Base-by-base conservation (phyloP, 2,329 filamentous ascomycete genomes). In the Aspergillus melleus region DNA sequence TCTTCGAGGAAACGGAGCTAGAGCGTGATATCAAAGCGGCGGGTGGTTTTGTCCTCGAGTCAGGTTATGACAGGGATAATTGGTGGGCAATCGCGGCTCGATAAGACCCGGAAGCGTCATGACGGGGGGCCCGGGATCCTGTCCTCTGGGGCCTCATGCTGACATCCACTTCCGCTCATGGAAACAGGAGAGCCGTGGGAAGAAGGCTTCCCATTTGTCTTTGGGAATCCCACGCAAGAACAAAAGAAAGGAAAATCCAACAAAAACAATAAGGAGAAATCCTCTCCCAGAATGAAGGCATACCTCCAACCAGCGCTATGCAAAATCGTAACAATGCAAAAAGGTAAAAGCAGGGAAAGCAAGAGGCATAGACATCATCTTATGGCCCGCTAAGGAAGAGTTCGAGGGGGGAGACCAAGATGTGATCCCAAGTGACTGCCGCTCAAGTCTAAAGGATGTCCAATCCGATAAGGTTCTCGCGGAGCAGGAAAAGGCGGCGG, bases 61-160 rank as follows among this genome's bases (percentile, higher is more conserved):
- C 86, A 61, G 95, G 95, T 36, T 99, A 98, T 77, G 95, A 99
- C 74, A 93, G 88, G 79, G 95, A 98, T 73, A 99, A 99, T 78
- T 98, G 95, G 95, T 99, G 94, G 94, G 92, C 88, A 56, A 88
- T 96, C 72, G 84, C 81, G 59, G 74, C 76, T 62, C 72, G 76
- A 58, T 49, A 49, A 59, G 57, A 65, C 57, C 60, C 69, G 66
- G 53, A 63, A 64, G 58, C 58, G 56, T 52, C 58, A 61, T 64
- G 62, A 62, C 55, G 59, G 61, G 55, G 57, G 53, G 63, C 68
- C 58, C 68, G 67, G 70, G 68, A 70, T 61, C 73, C 72, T 70
- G 72, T 66, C 71, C 69, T 68, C 67, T 65, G 66, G 61, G 26
- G 9, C 22, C 46, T 58, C 54, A 49, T 46, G 55, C 56, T 58